phyloP scores from a whole-genome alignment of 768 basidiomycete genomes.

The Xerocomus potaroensis region DNA sequence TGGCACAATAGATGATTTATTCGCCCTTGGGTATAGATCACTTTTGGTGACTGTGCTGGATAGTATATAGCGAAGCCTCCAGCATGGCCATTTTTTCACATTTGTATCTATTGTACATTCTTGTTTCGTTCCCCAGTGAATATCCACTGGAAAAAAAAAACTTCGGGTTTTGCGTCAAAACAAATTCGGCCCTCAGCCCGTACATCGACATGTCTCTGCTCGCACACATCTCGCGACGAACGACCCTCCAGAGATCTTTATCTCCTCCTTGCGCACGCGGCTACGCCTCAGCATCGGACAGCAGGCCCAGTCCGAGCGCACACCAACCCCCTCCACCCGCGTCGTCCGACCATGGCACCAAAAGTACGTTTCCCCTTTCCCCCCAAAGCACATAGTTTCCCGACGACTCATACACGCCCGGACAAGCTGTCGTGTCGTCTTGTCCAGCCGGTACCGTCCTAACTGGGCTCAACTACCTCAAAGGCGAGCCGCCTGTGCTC shows the following conservation, averaged over 20 bases:
- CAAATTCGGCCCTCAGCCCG: too few species aligned
- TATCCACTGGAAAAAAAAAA: too few species aligned
- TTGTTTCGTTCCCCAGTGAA: background rate
- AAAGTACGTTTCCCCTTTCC: conserved; percentile 21
- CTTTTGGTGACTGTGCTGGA: conserved; percentile 6
- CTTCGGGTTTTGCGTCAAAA: too few species aligned
- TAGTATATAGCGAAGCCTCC: conserved; percentile 4
- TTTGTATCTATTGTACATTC: conserved; percentile 24
- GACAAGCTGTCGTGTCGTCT: conserved; percentile 43
- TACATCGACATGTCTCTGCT: conserved; percentile 18
- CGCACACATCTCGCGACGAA: conserved; percentile 9
- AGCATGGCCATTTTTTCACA: conserved; percentile 4
- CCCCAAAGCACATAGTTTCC: too few species aligned
- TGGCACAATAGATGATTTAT: background rate
- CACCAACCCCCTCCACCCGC: background rate
- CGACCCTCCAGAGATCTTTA: conserved; percentile 9
- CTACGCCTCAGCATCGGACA: conserved; percentile 11
- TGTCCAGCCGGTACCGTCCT: conserved; percentile 72
- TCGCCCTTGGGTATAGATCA: conserved; percentile 14
- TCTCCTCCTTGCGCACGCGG: conserved; percentile 10
- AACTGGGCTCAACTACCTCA: conserved; percentile 79
- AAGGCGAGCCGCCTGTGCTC: conserved; percentile 72
- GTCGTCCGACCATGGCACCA: conserved; percentile 5
- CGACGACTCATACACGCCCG: too few species aligned
- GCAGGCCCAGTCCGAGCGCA: background rate